phyloP scores from a whole-genome alignment of 1,139 yeast genomes.

The Spathaspora sp. region DNA sequence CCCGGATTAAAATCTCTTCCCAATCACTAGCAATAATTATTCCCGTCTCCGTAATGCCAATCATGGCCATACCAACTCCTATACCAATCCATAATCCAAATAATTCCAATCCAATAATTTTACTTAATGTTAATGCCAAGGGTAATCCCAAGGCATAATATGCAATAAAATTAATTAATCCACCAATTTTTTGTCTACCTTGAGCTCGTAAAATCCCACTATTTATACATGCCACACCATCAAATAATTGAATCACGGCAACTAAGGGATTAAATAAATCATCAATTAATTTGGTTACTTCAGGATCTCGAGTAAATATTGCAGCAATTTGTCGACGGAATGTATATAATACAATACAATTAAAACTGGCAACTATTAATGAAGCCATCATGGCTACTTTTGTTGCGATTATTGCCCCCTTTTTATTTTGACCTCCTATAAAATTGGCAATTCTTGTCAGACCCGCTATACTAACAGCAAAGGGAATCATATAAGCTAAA shows the following conservation, averaged over 20 bases:
- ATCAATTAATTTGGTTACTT: constrained; percentile 52
- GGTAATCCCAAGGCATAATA: constrained; percentile 70
- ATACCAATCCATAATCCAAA: constrained; percentile 89
- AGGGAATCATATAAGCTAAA: constrained; percentile 80
- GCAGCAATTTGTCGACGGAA: constrained; percentile 59
- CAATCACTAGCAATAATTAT: constrained; percentile 42
- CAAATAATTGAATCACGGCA: constrained; percentile 72
- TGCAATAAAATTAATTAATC: constrained; percentile 69
- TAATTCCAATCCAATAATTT: constrained; percentile 50
- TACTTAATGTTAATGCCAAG: constrained; percentile 63
- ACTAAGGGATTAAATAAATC: constrained; percentile 65
- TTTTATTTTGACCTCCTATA: constrained; percentile 73
- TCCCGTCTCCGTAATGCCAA: constrained; percentile 58
- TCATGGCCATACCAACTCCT: constrained; percentile 69
- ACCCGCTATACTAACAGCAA: constrained; percentile 84
- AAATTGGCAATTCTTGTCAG: constrained; percentile 87
- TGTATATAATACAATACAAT: constrained; percentile 52
- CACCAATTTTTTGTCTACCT: constrained; percentile 84
- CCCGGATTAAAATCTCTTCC: constrained; percentile 37
- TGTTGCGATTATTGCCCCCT: constrained; percentile 63
- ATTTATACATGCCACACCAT: constrained; percentile 79
- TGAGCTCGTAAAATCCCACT: constrained; percentile 86
- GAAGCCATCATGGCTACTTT: constrained; percentile 63
- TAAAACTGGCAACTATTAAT: constrained; percentile 53
- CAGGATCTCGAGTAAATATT: constrained; percentile 68